Evolutionary conservation across 768 basidiomycete genomes (phyloP).

Genomic region (Boletales sp.): DNA sequence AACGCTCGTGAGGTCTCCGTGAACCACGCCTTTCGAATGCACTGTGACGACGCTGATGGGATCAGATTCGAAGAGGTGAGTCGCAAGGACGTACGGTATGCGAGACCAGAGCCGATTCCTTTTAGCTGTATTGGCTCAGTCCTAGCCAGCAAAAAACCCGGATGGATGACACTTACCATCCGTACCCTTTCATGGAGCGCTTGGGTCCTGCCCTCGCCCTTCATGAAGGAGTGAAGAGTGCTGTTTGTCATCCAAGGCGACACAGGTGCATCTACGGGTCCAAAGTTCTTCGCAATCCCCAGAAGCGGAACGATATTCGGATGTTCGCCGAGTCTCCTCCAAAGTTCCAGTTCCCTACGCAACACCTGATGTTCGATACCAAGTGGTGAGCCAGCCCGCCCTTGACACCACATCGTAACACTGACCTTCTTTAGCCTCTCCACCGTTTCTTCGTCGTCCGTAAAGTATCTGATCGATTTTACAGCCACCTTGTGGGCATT

Average conservation of each 20-base stretch:
- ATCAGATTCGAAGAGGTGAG: no score
- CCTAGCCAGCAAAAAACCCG: no score
- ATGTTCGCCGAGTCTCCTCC: neutral
- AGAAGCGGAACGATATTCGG: constrained; percentile 1
- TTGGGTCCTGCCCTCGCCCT: neutral
- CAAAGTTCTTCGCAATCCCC: neutral
- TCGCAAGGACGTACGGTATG: no score
- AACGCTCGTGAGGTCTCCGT: constrained; percentile 3
- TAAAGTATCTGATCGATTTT: no score
- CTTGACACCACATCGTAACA: neutral
- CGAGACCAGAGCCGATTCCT: no score
- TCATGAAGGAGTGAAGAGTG: constrained; percentile 1
- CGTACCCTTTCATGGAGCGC: neutral
- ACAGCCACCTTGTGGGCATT: no score
- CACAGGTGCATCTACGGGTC: neutral
- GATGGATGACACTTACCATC: neutral
- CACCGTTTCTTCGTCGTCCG: no score
- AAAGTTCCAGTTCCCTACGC: neutral
- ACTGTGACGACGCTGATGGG: neutral
- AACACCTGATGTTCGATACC: neutral
- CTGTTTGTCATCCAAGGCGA: constrained; percentile 1
- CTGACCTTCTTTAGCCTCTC: neutral
- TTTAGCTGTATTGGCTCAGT: neutral
- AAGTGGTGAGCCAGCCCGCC: no score
- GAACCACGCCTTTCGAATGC: neutral